phyloP scores from a whole-genome alignment of 2,329 filamentous ascomycete genomes.

The Hypoxylon sp. region DNA sequence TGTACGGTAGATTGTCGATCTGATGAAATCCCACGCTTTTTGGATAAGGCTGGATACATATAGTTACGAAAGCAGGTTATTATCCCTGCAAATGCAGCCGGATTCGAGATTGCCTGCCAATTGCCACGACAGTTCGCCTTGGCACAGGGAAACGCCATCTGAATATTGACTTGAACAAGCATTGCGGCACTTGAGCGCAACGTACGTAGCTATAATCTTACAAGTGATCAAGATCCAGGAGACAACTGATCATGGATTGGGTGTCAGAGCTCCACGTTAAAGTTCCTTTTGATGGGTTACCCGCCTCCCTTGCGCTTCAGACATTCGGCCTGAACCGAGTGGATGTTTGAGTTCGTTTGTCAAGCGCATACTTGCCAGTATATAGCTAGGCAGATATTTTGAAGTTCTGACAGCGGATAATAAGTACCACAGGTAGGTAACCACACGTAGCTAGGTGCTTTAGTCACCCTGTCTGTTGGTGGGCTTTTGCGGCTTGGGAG shows the following conservation, averaged over 20 bases:
- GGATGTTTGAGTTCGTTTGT: constrained; percentile 6
- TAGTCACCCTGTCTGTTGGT: constrained; percentile 4
- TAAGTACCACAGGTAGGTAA: constrained; percentile 1
- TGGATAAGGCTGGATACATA: constrained; percentile 40
- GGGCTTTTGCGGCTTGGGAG: constrained; percentile 8
- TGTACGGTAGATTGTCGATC: constrained; percentile 32
- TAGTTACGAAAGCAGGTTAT: constrained; percentile 41
- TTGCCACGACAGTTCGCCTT: constrained; percentile 40
- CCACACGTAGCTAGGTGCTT: too few relatives aligned
- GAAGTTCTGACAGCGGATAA: constrained; percentile 18
- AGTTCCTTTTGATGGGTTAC: constrained; percentile 23
- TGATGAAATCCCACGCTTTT: constrained; percentile 30
- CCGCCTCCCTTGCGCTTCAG: constrained; percentile 15
- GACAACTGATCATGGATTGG: constrained; percentile 34
- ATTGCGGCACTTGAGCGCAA: constrained; percentile 8
- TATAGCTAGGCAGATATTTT: constrained; percentile 15
- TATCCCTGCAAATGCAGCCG: constrained; percentile 37
- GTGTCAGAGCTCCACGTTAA: constrained; percentile 31
- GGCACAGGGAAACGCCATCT: constrained; percentile 26
- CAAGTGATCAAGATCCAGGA: constrained; percentile 18
- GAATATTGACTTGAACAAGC: constrained; percentile 27
- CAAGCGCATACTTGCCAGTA: constrained; percentile 4
- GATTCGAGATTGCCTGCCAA: constrained; percentile 27
- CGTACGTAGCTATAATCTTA: constrained; percentile 18
- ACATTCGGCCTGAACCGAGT: constrained; percentile 8